A percentile compares a stretch with the other conserved stretches of the same genome.
Conservation (phyloP, 371 early-diverging fungal species). For the Mortierella polycephala region DNA sequence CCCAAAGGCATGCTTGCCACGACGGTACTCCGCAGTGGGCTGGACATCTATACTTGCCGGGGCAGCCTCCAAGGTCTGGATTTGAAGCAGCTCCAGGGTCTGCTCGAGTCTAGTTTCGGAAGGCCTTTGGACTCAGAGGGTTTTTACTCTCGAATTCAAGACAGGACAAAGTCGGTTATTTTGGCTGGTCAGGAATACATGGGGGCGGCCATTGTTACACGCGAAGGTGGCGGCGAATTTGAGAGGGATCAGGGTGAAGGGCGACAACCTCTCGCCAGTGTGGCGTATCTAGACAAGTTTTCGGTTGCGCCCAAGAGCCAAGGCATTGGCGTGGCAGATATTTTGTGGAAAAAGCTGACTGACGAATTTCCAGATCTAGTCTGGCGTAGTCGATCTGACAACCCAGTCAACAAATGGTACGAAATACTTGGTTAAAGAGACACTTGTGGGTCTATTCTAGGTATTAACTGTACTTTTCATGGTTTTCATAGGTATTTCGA, state of each 20-base stretch:
- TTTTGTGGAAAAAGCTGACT: slow-evolving; percentile 86
- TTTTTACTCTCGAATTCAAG: slow-evolving; percentile 74
- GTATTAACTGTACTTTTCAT: neutral
- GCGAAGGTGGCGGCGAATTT: slow-evolving; percentile 55
- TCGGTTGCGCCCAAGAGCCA: slow-evolving; percentile 88
- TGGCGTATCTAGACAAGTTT: slow-evolving; percentile 92
- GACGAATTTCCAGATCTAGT: slow-evolving; percentile 77
- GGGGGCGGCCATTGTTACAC: slow-evolving; percentile 80
- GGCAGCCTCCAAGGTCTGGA: slow-evolving; percentile 64
- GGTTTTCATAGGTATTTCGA: slow-evolving; percentile 80
- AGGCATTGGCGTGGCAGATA: slow-evolving; percentile 94
- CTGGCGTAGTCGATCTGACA: slow-evolving; percentile 91
- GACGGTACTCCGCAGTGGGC: slow-evolving; percentile 84
- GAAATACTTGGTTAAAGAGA: slow-evolving; percentile 3
- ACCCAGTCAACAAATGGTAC: slow-evolving; percentile 93
- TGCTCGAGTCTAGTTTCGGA: slow-evolving; percentile 86
- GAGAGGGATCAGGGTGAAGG: slow-evolving; percentile 58
- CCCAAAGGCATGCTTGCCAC: slow-evolving; percentile 55
- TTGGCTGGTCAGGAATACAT: slow-evolving; percentile 88
- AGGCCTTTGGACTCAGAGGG: slow-evolving; percentile 65
- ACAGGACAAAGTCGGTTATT: slow-evolving; percentile 69
- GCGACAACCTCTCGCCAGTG: slow-evolving; percentile 27
- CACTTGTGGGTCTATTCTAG: neutral
- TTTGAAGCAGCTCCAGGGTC: slow-evolving; percentile 58
- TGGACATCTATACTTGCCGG: slow-evolving; percentile 67